Evolutionary conservation across 257 asterid genomes (phyloP).

Genomic region (Scutellaria galericulata): DNA sequence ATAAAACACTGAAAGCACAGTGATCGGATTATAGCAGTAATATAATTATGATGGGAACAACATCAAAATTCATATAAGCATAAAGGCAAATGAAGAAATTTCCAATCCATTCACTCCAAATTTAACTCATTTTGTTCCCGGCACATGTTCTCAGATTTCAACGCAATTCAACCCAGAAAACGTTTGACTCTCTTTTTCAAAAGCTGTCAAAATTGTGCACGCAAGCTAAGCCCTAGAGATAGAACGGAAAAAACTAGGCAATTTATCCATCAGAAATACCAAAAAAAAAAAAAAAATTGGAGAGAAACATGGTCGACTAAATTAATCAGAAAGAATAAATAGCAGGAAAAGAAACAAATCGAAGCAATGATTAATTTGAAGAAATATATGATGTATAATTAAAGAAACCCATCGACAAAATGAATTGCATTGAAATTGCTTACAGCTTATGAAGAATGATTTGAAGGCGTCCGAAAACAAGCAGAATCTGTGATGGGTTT

Average conservation of each 20-base stretch:
- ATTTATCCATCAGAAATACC: conserved; percentile 6
- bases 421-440: conserved; percentile 22
- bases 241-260: conserved; percentile 10
- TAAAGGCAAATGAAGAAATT: conserved; percentile 8
- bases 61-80: conserved; percentile 19
- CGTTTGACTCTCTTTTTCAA: conserved; percentile 14
- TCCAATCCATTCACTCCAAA: conserved; percentile 9
- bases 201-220: conserved; percentile 32
- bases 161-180: conserved; percentile 17
- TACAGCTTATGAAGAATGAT: conserved; percentile 41
- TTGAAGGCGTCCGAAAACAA: conserved; percentile 40
- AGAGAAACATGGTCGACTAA: conserved; percentile 17
- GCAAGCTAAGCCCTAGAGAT: conserved; percentile 48
- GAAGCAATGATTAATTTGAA: conserved; percentile 28
- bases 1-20: background rate
- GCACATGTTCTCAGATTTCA: background rate
- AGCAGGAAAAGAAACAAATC: conserved; percentile 19
- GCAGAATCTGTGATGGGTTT: conserved; percentile 36
- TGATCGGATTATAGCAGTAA: background rate
- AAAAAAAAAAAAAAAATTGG: conserved; percentile 1
- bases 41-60: background rate
- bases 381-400: conserved; percentile 1
- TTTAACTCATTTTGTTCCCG: background rate
- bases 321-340: conserved; percentile 14
- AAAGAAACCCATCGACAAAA: conserved; percentile 6